A percentile compares a stretch with the other conserved stretches of the same genome.
phyloP scores from a whole-genome alignment of 306 rosid genomes.

The Trifolium dubium region DNA sequence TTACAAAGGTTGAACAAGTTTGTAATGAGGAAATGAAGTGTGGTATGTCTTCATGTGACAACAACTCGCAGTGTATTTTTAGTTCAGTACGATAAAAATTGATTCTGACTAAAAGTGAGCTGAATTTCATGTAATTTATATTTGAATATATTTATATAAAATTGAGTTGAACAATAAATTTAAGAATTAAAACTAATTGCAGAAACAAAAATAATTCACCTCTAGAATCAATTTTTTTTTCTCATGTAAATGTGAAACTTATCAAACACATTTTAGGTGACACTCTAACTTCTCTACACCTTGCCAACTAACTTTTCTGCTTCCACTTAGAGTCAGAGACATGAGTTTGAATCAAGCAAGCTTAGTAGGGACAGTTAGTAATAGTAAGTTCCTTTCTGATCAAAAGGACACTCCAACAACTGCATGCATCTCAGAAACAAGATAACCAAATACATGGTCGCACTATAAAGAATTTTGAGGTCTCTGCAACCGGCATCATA shows the following conservation, averaged over 20 bases:
- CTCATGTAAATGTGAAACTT: not conserved
- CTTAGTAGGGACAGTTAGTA: constrained; percentile 39
- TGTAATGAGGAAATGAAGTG: not conserved
- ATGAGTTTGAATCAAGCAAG: constrained; percentile 60
- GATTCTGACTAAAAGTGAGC: no score
- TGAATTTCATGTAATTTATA: no score
- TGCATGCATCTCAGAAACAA: not conserved
- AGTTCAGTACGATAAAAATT: no score
- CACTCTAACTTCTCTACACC: constrained; percentile 17
- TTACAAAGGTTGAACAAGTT: constrained; percentile 25
- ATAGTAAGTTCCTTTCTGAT: constrained; percentile 44
- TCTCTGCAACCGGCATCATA: not conserved
- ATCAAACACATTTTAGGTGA: constrained; percentile 35
- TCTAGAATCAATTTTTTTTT: no score
- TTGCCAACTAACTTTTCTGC: constrained; percentile 42
- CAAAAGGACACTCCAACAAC: constrained; percentile 49
- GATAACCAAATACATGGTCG: not conserved
- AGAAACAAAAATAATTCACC: no score
- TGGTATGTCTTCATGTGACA: constrained; percentile 2
- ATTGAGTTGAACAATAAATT: no score
- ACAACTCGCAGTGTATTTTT: no score
- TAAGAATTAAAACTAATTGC: no score
- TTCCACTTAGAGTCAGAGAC: constrained; percentile 46
- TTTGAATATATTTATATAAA: no score
- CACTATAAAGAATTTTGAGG: not conserved